phyloP scores from a whole-genome alignment of 2,329 filamentous ascomycete species.

The Ceratocystiopsis minuta region DNA sequence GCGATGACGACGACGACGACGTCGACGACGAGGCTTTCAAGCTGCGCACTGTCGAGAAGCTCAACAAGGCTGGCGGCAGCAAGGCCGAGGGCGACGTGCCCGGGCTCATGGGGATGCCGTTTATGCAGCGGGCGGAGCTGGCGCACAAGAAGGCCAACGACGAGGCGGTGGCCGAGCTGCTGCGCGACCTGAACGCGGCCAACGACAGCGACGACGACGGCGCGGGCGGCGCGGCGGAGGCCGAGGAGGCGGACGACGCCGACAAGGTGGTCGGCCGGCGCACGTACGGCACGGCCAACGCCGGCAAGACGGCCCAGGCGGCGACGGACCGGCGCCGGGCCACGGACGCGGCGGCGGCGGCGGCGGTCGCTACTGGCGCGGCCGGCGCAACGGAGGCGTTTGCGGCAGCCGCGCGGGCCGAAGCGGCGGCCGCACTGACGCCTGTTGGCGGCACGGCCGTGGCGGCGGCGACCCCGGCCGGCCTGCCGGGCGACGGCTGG shows the following conservation, averaged over 20 bases:
- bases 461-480: conserved; percentile 2
- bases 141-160: conserved; percentile 65
- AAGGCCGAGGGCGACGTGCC: conserved; percentile 24
- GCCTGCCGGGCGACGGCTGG: background rate
- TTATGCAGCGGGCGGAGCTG: conserved; percentile 83
- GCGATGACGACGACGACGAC: conserved; percentile 27
- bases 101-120: conserved; percentile 62
- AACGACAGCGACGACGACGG: conserved; percentile 28
- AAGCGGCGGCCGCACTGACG: background rate
- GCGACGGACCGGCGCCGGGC: no score
- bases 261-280: conserved; percentile 8
- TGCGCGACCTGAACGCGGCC: conserved; percentile 55
- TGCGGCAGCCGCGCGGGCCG: no score
- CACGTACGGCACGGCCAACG: conserved; percentile 5
- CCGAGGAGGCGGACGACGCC: conserved; percentile 5
- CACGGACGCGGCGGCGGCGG: no score
- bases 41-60: conserved; percentile 28
- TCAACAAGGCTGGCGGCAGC: conserved; percentile 23
- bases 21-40: conserved; percentile 38
- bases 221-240: background rate
- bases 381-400: no score
- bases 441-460: background rate
- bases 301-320: no score
- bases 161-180: conserved; percentile 50
- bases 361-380: no score